Percentiles rank a stretch among this genome's conserved stretches.
Evolutionary conservation across 2,329 filamentous ascomycete species (phyloP).

Genomic region (Curvularia hawaiiensis): DNA sequence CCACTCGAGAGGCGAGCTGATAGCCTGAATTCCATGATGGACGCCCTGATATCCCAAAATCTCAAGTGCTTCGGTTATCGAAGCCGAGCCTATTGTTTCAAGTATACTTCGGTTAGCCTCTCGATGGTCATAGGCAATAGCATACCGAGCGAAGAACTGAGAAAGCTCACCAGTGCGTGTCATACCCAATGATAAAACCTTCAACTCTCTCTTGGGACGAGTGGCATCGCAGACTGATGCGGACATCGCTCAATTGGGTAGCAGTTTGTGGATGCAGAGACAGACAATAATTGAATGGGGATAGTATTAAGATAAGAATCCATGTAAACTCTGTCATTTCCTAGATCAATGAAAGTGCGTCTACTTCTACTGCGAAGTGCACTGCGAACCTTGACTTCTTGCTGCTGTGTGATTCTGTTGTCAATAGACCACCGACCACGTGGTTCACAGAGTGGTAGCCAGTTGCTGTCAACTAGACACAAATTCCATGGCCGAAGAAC

Average conservation of each 20-base stretch:
- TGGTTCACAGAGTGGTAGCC: conserved; percentile 6
- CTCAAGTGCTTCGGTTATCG: conserved; percentile 11
- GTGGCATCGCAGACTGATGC: not conserved
- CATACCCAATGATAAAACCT: conserved; percentile 9
- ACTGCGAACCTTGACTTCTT: not conserved
- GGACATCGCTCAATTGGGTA: not conserved
- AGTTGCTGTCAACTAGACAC: not conserved
- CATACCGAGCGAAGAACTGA: not conserved
- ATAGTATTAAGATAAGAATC: not conserved
- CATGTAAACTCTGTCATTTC: not conserved
- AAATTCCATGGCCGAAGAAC: too few relatives aligned
- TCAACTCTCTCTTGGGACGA: conserved; percentile 9
- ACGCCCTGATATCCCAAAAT: conserved; percentile 10
- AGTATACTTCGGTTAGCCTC: not conserved
- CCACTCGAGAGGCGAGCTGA: conserved; percentile 11
- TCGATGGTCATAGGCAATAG: not conserved
- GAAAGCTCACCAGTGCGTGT: conserved; percentile 7
- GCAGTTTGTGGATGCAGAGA: not conserved
- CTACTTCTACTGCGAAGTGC: not conserved
- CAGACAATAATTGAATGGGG: not conserved
- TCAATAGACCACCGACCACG: conserved; percentile 2
- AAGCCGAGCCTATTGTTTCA: conserved; percentile 8
- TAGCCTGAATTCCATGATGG: conserved; percentile 10
- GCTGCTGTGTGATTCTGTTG: not conserved
- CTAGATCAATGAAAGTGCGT: not conserved